phyloP scores from a whole-genome alignment of 2,329 filamentous ascomycete species.

The Scorias spongiosa region DNA sequence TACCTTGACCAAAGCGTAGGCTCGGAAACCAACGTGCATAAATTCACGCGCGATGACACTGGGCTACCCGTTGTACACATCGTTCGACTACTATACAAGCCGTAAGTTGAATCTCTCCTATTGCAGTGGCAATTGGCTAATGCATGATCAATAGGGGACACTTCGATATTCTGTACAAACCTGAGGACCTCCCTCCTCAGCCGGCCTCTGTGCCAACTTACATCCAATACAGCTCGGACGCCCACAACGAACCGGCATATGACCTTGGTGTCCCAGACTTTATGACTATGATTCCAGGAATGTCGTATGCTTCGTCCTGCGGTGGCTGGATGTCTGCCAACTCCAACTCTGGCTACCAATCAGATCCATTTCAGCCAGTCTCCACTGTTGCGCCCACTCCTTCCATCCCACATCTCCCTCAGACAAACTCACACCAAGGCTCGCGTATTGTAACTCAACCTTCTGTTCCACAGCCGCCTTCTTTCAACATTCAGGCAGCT shows the following conservation, averaged over 20 bases:
- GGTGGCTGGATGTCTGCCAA: slow-evolving; percentile 11
- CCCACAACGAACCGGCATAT: slow-evolving; percentile 13
- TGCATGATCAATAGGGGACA: slow-evolving; percentile 45
- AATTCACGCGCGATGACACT: slow-evolving; percentile 36
- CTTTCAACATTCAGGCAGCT: slow-evolving; percentile 13
- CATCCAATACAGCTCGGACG: slow-evolving; percentile 16
- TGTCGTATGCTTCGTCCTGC: slow-evolving; percentile 21
- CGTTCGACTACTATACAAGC: slow-evolving; percentile 52
- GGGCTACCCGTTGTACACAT: slow-evolving; percentile 38
- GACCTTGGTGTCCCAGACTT: slow-evolving; percentile 22
- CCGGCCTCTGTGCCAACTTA: slow-evolving; percentile 16
- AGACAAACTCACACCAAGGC: slow-evolving; percentile 10
- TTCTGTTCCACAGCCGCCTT: slow-evolving; percentile 13
- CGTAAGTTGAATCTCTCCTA: slow-evolving; percentile 30
- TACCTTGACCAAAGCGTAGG: slow-evolving; percentile 82
- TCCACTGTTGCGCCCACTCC: slow-evolving; percentile 1
- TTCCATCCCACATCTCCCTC: slow-evolving; percentile 8
- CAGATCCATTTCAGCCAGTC: slow-evolving; percentile 18
- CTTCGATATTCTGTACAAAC: slow-evolving; percentile 84
- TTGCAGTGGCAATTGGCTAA: background rate
- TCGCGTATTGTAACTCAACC: slow-evolving; percentile 13
- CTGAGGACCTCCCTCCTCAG: slow-evolving; percentile 32
- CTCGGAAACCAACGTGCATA: slow-evolving; percentile 56
- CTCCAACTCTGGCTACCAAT: slow-evolving; percentile 6
- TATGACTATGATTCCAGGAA: slow-evolving; percentile 30